phyloP scores from a whole-genome alignment of 306 rosid species.

The Quercus dentata region DNA sequence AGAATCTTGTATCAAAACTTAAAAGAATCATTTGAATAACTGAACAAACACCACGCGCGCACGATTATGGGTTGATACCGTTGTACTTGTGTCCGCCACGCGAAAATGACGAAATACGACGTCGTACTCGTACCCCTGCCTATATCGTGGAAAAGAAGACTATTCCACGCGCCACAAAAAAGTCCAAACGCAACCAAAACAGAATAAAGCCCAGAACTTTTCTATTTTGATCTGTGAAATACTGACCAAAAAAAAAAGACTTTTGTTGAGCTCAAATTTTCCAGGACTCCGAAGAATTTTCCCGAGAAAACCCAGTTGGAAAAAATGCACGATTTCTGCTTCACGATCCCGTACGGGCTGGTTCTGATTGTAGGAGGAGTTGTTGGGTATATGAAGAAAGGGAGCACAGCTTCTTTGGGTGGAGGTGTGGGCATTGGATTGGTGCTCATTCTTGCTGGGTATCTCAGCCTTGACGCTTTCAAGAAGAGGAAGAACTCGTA shows the following conservation, averaged over 20 bases:
- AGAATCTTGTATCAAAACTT: no score
- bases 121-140: background rate
- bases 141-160: no score
- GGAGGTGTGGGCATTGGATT: slow-evolving; percentile 51
- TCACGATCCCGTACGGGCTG: slow-evolving; percentile 61
- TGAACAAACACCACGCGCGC: no score
- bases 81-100: no score
- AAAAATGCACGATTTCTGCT: slow-evolving; percentile 66
- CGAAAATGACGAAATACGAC: background rate
- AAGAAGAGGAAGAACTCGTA: slow-evolving; percentile 52
- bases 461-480: slow-evolving; percentile 51
- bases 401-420: slow-evolving; percentile 50
- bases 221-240: background rate
- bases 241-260: no score
- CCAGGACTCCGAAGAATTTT: slow-evolving; percentile 4
- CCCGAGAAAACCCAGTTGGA: background rate
- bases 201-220: background rate
- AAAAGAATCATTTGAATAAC: no score
- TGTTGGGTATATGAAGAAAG: slow-evolving; percentile 46
- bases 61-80: no score
- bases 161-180: slow-evolving; percentile 24
- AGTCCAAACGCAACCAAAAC: background rate
- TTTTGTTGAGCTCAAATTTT: background rate
- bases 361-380: slow-evolving; percentile 42
- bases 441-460: slow-evolving; percentile 48